Conservation (phyloP, 352 stramenopile species). For the Globisporangium paroecandrum region DNA sequence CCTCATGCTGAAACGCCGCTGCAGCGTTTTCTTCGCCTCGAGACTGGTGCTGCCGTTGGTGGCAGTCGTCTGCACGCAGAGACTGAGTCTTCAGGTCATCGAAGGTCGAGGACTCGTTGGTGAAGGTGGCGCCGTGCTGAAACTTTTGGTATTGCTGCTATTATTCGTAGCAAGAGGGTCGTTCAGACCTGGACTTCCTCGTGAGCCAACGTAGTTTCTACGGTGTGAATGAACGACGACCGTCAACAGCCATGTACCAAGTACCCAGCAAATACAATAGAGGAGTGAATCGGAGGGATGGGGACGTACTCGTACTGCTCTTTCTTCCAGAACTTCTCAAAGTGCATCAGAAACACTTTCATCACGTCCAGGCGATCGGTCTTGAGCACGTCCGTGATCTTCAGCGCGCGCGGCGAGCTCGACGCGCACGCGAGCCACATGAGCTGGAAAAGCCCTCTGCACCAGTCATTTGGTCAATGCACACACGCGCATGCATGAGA, state of each 20-base stretch:
- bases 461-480: not conserved
- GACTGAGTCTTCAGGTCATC: slow-evolving; percentile 37
- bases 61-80: slow-evolving; percentile 32
- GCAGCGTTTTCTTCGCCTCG: slow-evolving; percentile 26
- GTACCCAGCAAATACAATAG: not conserved
- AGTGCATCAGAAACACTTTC: slow-evolving; percentile 63
- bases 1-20: slow-evolving; percentile 40
- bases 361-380: slow-evolving; percentile 58
- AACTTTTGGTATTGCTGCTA: not conserved
- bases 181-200: not conserved
- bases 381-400: slow-evolving; percentile 74
- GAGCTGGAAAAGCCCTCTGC: slow-evolving; percentile 68
- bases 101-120: slow-evolving; percentile 14
- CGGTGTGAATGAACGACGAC: not conserved
- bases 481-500: not conserved
- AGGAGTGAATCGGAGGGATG: not conserved
- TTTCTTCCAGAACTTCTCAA: slow-evolving; percentile 81
- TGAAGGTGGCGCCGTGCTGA: slow-evolving; percentile 11
- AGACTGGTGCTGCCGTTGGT: slow-evolving; percentile 11
- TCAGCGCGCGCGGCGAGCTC: slow-evolving; percentile 42
- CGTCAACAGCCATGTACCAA: not conserved
- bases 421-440: slow-evolving; percentile 77
- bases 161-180: not conserved
- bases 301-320: slow-evolving; percentile 58
- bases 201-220: slow-evolving; percentile 62